These are phyloP conservation scores for Rhizopogon roseolus DNA, from an alignment of 768 basidiomycete genomes.

Conservation along the genomic window DNA sequence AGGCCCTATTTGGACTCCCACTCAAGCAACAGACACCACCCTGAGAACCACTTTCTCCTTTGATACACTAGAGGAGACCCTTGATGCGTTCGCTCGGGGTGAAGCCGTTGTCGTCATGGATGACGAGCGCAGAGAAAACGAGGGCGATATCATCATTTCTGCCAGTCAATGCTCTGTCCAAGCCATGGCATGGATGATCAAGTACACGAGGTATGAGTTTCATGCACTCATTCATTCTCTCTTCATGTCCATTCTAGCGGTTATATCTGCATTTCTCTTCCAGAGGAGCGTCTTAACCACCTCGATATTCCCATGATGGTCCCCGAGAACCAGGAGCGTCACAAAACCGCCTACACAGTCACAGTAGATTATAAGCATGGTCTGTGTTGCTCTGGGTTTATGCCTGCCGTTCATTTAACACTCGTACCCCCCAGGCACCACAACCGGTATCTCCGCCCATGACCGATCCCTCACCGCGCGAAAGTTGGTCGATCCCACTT, in stretches of 20 bases:
- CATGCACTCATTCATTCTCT: background rate
- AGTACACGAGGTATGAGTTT: conserved; percentile 77
- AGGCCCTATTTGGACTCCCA: conserved; percentile 14
- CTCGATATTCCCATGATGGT: conserved; percentile 94
- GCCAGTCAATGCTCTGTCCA: conserved; percentile 83
- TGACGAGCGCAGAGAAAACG: conserved; percentile 93
- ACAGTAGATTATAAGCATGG: conserved; percentile 93
- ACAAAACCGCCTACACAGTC: conserved; percentile 91
- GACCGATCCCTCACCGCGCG: conserved; percentile 88
- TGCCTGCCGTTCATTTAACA: background rate
- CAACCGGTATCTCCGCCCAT: conserved; percentile 95
- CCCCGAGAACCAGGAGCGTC: conserved; percentile 81
- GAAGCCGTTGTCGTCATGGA: conserved; percentile 98
- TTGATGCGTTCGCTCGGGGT: conserved; percentile 70
- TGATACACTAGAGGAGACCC: conserved; percentile 75
- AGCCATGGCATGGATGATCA: conserved; percentile 99
- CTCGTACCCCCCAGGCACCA: conserved; percentile 52
- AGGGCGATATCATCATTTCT: conserved; percentile 93
- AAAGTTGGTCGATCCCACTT: conserved; percentile 63
- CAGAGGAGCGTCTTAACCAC: conserved; percentile 65
- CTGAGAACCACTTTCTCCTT: conserved; percentile 51
- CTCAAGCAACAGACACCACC: conserved; percentile 13
- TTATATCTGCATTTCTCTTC: conserved; percentile 87
- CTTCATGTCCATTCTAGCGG: conserved; percentile 50
- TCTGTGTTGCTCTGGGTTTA: conserved; percentile 19